A percentile compares a stretch with the other conserved stretches of the same genome.
Conservation (phyloP, 352 stramenopile species). For the Pythium aristosporum region DNA sequence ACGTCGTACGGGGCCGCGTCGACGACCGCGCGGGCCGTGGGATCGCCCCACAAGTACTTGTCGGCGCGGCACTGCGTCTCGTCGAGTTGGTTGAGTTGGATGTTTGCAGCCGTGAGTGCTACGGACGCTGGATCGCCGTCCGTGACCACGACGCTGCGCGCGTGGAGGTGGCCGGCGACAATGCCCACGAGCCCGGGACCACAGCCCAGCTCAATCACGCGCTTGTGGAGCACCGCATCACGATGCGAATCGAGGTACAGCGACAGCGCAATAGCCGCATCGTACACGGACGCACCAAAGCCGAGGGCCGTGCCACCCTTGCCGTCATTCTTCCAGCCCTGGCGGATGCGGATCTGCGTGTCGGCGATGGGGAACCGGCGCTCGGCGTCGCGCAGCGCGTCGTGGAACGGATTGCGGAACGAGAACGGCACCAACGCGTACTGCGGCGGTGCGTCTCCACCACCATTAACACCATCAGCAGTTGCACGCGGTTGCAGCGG, state of each 20-base stretch:
- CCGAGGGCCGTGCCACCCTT: slow-evolving; percentile 65
- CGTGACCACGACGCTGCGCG: slow-evolving; percentile 51
- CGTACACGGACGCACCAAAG: slow-evolving; percentile 83
- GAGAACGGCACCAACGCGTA: slow-evolving; percentile 65
- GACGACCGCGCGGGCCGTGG: slow-evolving; percentile 28
- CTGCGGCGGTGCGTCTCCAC: slow-evolving; percentile 6
- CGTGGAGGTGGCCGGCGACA: slow-evolving; percentile 53
- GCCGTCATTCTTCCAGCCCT: slow-evolving; percentile 79
- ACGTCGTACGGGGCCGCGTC: slow-evolving; percentile 50
- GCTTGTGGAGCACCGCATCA: slow-evolving; percentile 46
- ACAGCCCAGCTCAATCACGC: slow-evolving; percentile 71
- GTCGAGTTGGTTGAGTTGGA: slow-evolving; percentile 35
- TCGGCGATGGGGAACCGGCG: slow-evolving; percentile 70
- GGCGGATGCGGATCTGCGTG: slow-evolving; percentile 58
- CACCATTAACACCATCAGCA: not conserved
- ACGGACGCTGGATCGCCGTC: slow-evolving; percentile 75
- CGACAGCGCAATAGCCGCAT: slow-evolving; percentile 72
- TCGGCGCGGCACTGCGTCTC: slow-evolving; percentile 32
- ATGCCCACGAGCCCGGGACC: slow-evolving; percentile 74
- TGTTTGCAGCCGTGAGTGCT: slow-evolving; percentile 60
- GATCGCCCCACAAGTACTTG: slow-evolving; percentile 65
- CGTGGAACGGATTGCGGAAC: slow-evolving; percentile 74
- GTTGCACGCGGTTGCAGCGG: not conserved
- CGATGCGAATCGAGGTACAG: slow-evolving; percentile 69
- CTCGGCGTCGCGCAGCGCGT: slow-evolving; percentile 58